A percentile compares a stretch with the other conserved stretches of the same genome.
phyloP scores from a whole-genome alignment of 371 early-diverging fungal genomes.

The Coemansia sp. region DNA sequence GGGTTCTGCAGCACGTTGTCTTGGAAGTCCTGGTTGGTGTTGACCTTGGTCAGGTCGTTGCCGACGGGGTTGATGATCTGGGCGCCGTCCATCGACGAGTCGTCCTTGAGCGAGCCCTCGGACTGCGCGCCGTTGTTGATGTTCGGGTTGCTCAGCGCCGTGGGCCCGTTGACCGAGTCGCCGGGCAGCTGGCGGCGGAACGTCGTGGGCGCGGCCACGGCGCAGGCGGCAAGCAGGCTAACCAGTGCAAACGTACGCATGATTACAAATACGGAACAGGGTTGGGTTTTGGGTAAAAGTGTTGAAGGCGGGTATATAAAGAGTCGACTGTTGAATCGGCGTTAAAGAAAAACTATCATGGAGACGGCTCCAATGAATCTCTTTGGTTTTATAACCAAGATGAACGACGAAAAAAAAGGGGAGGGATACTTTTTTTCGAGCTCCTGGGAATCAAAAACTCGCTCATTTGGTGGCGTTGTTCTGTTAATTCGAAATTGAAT shows the following conservation, averaged over 20 bases:
- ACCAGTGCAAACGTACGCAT: constrained; percentile 38
- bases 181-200: constrained; percentile 20
- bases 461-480: neutral
- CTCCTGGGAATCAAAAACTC: no score
- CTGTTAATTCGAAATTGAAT: constrained; percentile 1
- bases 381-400: no score
- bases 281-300: neutral
- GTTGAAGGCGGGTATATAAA: neutral
- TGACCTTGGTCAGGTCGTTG: constrained; percentile 27
- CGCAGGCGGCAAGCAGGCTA: constrained; percentile 22
- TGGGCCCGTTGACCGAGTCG: constrained; percentile 35
- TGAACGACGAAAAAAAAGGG: neutral
- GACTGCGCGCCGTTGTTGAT: constrained; percentile 40
- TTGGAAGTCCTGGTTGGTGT: constrained; percentile 28
- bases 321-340: constrained; percentile 3
- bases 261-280: neutral
- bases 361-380: no score
- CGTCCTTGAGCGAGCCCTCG: constrained; percentile 31
- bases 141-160: constrained; percentile 32
- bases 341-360: neutral
- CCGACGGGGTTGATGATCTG: constrained; percentile 34
- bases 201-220: constrained; percentile 15
- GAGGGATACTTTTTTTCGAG: neutral
- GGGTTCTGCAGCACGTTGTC: constrained; percentile 43
- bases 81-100: constrained; percentile 28